Base-by-base conservation (phyloP, 805 yeast genomes). In the Groenewaldozyma tartarivorans region DNA sequence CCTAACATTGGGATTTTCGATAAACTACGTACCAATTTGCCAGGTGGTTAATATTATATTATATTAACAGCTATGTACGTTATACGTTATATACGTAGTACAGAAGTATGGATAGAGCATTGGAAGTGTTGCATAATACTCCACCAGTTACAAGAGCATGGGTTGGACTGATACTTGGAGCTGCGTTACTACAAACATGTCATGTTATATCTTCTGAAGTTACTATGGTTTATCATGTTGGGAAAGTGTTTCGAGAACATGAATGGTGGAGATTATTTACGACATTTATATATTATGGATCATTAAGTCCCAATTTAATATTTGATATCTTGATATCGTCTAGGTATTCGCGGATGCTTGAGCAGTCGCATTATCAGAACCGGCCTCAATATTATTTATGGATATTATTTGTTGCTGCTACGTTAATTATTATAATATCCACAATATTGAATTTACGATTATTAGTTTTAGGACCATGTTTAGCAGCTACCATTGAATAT, bases 131-230 rank as follows among this genome's bases (percentile, higher is more conserved):
- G 29, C 33, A 41, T 53, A 69, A 64, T 32, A 55, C 67, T 1
- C 75, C 76, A 3, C 67, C 71, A 2, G 70, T 71, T 17, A 72
- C 77, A 3, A 50, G 72, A 36, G 41, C 51, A 4, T 63, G 67
- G 57, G 44, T 63, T 1, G 32, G 57, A 1, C 60, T 62, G 3
- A 52, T 68, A 2, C 50, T 61, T 2, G 55, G 54, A 2, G 48
- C 63, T 32, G 51, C 54, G 20, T 39, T 47, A 6, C 48, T 64
- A 29, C 69, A 63, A 13, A 24, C 29, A 24, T 24, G 29, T 13
- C 7, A 24, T 7, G 13, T 24, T 9, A 24, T 24, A 24, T 9
- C 29, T 9, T 48, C 57, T 18, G 45, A 49, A 29, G 47, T 50
- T 33, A 66, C 65, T 47, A 55, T 66, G 31, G 56, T 52, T 42